These are phyloP conservation scores for Dimargaris xerosporica DNA, from an alignment of 192 early-diverging fungal genomes.

Conservation along the genomic window DNA sequence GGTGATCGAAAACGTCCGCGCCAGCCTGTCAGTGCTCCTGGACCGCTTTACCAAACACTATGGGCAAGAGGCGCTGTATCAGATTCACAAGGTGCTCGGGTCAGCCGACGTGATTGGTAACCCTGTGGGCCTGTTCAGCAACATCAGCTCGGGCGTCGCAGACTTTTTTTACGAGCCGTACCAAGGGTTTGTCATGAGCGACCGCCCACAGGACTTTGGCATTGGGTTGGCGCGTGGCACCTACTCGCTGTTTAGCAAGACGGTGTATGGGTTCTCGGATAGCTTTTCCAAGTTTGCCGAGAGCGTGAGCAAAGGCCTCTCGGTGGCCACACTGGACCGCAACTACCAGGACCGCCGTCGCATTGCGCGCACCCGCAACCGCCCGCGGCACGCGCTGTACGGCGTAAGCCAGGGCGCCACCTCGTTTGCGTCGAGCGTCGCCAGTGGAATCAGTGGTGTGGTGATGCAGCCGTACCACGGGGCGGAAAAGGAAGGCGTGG, in stretches of 20 bases:
- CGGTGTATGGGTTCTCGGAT: slow-evolving; percentile 90
- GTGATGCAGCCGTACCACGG: slow-evolving; percentile 80
- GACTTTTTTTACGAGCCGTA: slow-evolving; percentile 98
- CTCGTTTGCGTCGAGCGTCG: slow-evolving; percentile 66
- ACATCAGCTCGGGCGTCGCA: slow-evolving; percentile 79
- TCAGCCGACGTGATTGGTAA: slow-evolving; percentile 96
- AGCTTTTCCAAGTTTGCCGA: slow-evolving; percentile 92
- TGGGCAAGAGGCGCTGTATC: slow-evolving; percentile 76
- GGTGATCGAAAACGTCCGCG: slow-evolving; percentile 74
- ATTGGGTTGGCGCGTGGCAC: slow-evolving; percentile 75
- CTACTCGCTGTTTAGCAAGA: slow-evolving; percentile 69
- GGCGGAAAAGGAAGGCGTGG: slow-evolving; percentile 71
- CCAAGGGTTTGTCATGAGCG: slow-evolving; percentile 90
- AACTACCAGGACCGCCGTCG: slow-evolving; percentile 74
- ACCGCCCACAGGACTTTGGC: slow-evolving; percentile 85
- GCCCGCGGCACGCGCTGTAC: slow-evolving; percentile 75
- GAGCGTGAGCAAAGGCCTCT: slow-evolving; percentile 90
- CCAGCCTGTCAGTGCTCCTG: slow-evolving; percentile 52
- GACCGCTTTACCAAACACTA: slow-evolving; percentile 78
- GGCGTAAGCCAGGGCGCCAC: slow-evolving; percentile 80
- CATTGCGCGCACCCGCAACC: slow-evolving; percentile 63
- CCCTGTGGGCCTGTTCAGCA: slow-evolving; percentile 94
- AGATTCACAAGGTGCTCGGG: slow-evolving; percentile 71
- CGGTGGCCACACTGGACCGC: slow-evolving; percentile 88
- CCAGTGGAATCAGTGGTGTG: slow-evolving; percentile 77